Base-by-base conservation (phyloP, 495 filamentous ascomycete species). In the Neurospora pannonica region DNA sequence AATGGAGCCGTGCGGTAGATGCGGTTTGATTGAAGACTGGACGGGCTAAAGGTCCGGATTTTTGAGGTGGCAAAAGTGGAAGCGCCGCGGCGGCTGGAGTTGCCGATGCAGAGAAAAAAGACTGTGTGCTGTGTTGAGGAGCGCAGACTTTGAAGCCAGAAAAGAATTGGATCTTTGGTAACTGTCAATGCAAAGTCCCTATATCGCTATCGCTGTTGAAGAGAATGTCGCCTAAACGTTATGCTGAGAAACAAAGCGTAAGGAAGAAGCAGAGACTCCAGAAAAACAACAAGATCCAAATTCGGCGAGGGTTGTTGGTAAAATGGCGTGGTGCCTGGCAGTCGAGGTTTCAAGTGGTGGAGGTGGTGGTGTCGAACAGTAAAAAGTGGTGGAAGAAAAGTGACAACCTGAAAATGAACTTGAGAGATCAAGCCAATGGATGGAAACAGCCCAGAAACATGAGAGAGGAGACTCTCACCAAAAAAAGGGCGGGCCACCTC, bases 321-420 rank as follows among this genome's bases (percentile, higher is more conserved):
- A 77, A 74, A 71, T 81, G 78, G 62, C 31, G 70, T 71, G n/a
- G 39, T 72, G 69, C 28, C 72, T 69, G 39, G 70, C 73, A 74
- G 70, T 71, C 38, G 48, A 60, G 48, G 48, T 60, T 60, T 60
- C 11, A 60, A 67, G 54, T 67, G 54, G 15, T 24, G 24, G 46
- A 28, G 21, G 48, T 43, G 72, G 40, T 62, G 48, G 36, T 31
- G 34, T 73, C 72, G 36, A 62, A 70, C 46, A 24, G 46, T 60
- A 15, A 28, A 54, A 60, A 60, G 48, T 60, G 48, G 48, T 60
- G 21, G 21, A 28, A 28, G 46, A 54, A 15, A 60, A 60, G 48
- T 28, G 21, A 60, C 48, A 60, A 54, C 28, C 48, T 28, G 48
- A 46, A 46, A 46, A 7, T 46, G 43, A 46, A 46, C 43, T 19